Evolutionary conservation across 257 asterid species (phyloP), one percentile per base, ranked within the genome.

Genomic region (Penstemon barbatus): DNA sequence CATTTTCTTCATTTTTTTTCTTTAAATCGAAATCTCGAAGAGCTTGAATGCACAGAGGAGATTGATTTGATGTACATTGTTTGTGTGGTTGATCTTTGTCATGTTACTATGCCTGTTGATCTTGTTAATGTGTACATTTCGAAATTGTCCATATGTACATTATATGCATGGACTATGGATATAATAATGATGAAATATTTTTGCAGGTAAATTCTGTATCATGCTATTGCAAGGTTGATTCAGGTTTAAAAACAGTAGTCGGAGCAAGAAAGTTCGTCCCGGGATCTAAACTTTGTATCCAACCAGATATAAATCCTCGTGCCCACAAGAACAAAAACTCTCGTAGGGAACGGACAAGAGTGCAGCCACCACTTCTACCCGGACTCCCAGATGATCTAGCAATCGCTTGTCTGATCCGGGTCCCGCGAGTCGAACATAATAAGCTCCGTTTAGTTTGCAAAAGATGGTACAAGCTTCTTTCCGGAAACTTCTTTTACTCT

Each of bases 381-480:
- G 90, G 90, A 50, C 84, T 85, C 4, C 90, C 90, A 0, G 90
- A 85, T 42, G 90, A 85, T 69, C 90, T 85, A 10, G 90, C 90
- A 7, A 85, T 85, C 6, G 90, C 90, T 58, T 85, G 90, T 42
- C 86, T 85, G 40, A 82, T 82, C 42, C 84, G 90, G 19, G 90
- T 82, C 63, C 90, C 90, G 13, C 90, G 88, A 5, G 73, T 80
- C 2, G 86, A 85, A 36, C 90, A 85, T 12, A 82, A 80, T 50
- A 82, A 82, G 54, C 86, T 85, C 4, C 90, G 90, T 38, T 72
- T 85, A 25, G 86, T 85, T 62, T 80, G 90, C 88, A 85, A 80
- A 74, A 74, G 83, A 37, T 85, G 90, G 90, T 78, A 71, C 83
- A 85, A 85, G 69, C 86, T 85, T 53, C 75, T 85, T 0, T 83